These are phyloP conservation scores for Echites panduratus DNA, from an alignment of 257 asterid genomes.

Conservation along the genomic window DNA sequence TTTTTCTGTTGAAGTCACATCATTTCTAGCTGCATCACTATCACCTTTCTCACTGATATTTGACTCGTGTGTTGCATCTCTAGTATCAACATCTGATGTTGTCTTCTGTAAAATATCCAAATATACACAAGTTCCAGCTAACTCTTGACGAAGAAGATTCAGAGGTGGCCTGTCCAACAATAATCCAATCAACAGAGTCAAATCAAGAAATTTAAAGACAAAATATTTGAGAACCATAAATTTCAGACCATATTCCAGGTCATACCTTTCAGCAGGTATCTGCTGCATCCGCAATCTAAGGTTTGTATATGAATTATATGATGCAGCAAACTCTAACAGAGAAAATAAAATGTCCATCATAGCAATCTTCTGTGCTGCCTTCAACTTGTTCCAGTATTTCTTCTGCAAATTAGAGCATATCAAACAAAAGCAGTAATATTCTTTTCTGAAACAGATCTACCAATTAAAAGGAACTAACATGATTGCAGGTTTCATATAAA, in stretches of 20 bases:
- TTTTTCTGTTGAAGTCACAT: slow-evolving; percentile 14
- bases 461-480: neutral
- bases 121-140: slow-evolving; percentile 89
- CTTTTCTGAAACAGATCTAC: neutral
- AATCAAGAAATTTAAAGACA: slow-evolving; percentile 9
- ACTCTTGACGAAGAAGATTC: slow-evolving; percentile 98
- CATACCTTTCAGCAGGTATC: slow-evolving; percentile 77
- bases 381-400: slow-evolving; percentile 85
- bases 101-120: slow-evolving; percentile 87
- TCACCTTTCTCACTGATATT: slow-evolving; percentile 22
- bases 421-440: slow-evolving; percentile 11
- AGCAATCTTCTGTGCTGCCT: slow-evolving; percentile 61
- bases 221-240: slow-evolving; percentile 8
- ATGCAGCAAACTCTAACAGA: slow-evolving; percentile 85
- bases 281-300: slow-evolving; percentile 87
- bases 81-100: slow-evolving; percentile 36
- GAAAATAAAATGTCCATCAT: slow-evolving; percentile 89
- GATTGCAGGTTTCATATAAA: neutral
- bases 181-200: slow-evolving; percentile 14
- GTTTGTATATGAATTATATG: slow-evolving; percentile 86
- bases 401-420: slow-evolving; percentile 52
- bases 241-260: slow-evolving; percentile 13
- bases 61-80: slow-evolving; percentile 14
- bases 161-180: slow-evolving; percentile 67
- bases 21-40: slow-evolving; percentile 5